phyloP scores from a whole-genome alignment of 495 filamentous ascomycete genomes.

The Aspergillus steynii region DNA sequence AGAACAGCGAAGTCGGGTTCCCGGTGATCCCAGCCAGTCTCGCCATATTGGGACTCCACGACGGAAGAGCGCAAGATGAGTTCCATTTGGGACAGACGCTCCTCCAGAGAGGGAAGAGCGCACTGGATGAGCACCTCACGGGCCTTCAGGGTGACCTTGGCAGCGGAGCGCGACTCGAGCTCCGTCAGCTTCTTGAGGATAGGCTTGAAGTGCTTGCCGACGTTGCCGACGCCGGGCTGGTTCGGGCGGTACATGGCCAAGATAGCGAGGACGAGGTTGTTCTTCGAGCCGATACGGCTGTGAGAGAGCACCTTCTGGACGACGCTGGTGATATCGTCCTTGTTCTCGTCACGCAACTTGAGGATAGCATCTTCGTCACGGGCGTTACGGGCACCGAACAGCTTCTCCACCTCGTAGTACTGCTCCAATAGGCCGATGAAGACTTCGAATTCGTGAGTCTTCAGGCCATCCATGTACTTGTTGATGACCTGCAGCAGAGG shows the following conservation, averaged over 20 bases:
- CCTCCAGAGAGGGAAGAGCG: constrained; percentile 91
- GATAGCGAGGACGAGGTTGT: constrained; percentile 88
- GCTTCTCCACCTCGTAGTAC: constrained; percentile 79
- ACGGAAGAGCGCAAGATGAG: constrained; percentile 96
- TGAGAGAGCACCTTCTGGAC: constrained; percentile 90
- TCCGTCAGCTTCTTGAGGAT: constrained; percentile 85
- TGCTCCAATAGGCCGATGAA: constrained; percentile 75
- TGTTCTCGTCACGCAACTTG: constrained; percentile 92
- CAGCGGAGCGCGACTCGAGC: constrained; percentile 82
- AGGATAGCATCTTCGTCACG: constrained; percentile 96
- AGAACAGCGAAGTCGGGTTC: constrained; percentile 83
- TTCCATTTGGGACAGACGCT: constrained; percentile 95
- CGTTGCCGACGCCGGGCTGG: constrained; percentile 83
- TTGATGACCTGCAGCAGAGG: constrained; percentile 81
- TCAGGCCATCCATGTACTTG: constrained; percentile 83
- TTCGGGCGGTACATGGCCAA: constrained; percentile 94
- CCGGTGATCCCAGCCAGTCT: constrained; percentile 95
- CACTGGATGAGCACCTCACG: constrained; percentile 97
- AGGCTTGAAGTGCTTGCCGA: constrained; percentile 83
- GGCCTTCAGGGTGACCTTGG: constrained; percentile 96
- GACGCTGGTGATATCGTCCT: constrained; percentile 81
- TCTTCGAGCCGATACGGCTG: constrained; percentile 88
- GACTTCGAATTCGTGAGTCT: constrained; percentile 83
- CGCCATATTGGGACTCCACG: constrained; percentile 94
- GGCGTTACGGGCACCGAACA: constrained; percentile 79